Percentiles rank a stretch among this genome's conserved stretches.
These are phyloP conservation scores for Thelonectria olida DNA, from an alignment of 2,329 filamentous ascomycete species.

Conservation along the genomic window DNA sequence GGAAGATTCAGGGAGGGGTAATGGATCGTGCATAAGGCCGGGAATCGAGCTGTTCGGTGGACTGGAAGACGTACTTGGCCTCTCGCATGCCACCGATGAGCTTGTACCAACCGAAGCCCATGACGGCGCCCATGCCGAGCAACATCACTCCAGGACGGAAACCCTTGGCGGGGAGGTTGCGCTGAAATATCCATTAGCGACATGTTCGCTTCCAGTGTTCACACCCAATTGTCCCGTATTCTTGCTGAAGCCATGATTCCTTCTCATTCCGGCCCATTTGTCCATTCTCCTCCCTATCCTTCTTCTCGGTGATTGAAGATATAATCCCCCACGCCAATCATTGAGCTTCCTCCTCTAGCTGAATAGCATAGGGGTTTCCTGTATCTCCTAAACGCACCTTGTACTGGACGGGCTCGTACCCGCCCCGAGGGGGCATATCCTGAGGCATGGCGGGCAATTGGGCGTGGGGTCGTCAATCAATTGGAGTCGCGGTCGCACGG, in stretches of 20 bases:
- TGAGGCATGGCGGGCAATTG: slow-evolving; percentile 79
- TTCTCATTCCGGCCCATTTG: not conserved
- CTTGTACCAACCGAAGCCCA: slow-evolving; percentile 92
- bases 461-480: slow-evolving; percentile 24
- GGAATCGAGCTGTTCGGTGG: too few relatives aligned
- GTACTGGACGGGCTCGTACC: slow-evolving; percentile 97
- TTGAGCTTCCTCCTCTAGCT: not conserved
- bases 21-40: not conserved
- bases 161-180: slow-evolving; percentile 90
- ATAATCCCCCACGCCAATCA: not conserved
- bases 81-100: slow-evolving; percentile 85
- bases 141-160: slow-evolving; percentile 87
- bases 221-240: not conserved
- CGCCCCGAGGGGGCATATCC: slow-evolving; percentile 95
- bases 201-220: not conserved
- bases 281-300: not conserved
- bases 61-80: slow-evolving; percentile 81
- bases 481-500: slow-evolving; percentile 22
- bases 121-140: slow-evolving; percentile 77
- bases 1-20: not conserved
- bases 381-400: slow-evolving; percentile 68
- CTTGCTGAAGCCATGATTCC: not conserved
- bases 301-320: not conserved
- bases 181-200: slow-evolving; percentile 57
- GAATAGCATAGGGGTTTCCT: not conserved